Conservation (phyloP, 2,329 filamentous ascomycete species). For the Penicillium olsonii region DNA sequence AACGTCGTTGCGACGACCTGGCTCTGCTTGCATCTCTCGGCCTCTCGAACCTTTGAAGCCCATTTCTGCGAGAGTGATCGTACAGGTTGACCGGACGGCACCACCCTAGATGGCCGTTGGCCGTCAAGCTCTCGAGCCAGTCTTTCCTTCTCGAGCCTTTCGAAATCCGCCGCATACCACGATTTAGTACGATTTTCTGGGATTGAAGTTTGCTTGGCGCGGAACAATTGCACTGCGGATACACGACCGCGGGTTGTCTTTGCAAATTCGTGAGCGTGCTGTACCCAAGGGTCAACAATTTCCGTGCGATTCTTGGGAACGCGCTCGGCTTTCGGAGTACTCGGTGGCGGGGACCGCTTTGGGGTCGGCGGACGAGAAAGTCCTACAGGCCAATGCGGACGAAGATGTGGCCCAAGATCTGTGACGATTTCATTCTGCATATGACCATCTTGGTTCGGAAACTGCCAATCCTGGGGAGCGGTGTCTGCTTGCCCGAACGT, state of each 20-base stretch:
- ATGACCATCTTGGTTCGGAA: slow-evolving; percentile 9
- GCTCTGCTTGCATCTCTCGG: slow-evolving; percentile 28
- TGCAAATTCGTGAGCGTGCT: slow-evolving; percentile 14
- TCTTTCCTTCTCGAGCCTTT: slow-evolving; percentile 28
- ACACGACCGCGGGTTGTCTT: slow-evolving; percentile 27
- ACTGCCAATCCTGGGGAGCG: slow-evolving; percentile 7
- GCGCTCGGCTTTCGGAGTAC: slow-evolving; percentile 2
- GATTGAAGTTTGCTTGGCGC: slow-evolving; percentile 20
- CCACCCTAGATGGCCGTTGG: slow-evolving; percentile 21
- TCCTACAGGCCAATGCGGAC: slow-evolving; percentile 9
- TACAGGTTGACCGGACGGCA: slow-evolving; percentile 33
- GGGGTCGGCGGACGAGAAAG: slow-evolving; percentile 4
- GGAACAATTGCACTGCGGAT: slow-evolving; percentile 34
- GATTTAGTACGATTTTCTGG: slow-evolving; percentile 32
- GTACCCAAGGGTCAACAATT: slow-evolving; percentile 24
- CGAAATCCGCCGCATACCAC: slow-evolving; percentile 31
- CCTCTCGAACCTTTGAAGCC: slow-evolving; percentile 35
- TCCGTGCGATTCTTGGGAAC: slow-evolving; percentile 10
- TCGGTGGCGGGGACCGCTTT: slow-evolving; percentile 4
- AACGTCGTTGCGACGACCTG: slow-evolving; percentile 34
- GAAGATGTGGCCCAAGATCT: slow-evolving; percentile 20
- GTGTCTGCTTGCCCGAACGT: slow-evolving; percentile 6
- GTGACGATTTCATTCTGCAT: slow-evolving; percentile 14
- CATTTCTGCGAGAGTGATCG: slow-evolving; percentile 39
- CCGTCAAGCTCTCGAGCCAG: slow-evolving; percentile 19